Evolutionary conservation across 139 green algal species (phyloP).

Genomic region (Chlamydomonas sp.): DNA sequence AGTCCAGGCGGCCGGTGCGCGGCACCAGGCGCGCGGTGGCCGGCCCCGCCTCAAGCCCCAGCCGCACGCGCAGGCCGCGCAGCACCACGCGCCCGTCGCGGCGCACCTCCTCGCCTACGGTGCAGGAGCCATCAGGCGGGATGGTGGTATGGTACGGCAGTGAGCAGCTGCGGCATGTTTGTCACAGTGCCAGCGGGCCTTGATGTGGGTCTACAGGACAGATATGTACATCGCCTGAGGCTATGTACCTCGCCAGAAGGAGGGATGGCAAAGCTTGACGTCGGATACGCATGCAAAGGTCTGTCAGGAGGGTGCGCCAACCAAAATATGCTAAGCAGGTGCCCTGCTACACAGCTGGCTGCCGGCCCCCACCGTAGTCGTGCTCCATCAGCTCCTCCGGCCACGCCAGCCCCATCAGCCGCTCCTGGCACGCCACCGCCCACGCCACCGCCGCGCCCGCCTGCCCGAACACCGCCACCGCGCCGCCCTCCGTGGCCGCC

Average conservation of each 20-base stretch:
- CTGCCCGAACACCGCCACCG: neutral
- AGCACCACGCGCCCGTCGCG: neutral
- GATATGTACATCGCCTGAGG: no score
- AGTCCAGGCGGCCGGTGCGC: slow-evolving; percentile 2
- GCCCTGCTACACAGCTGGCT: no score
- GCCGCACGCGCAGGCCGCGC: neutral
- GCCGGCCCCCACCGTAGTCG: neutral
- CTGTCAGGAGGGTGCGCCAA: no score
- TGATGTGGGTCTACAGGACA: no score
- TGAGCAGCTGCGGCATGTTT: no score
- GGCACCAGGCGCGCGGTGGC: neutral
- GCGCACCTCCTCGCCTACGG: neutral
- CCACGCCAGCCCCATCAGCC: neutral
- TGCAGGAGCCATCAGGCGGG: no score
- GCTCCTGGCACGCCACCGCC: neutral
- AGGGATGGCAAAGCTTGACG: neutral
- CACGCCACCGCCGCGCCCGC: neutral
- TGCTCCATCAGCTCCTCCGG: neutral
- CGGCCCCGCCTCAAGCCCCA: neutral
- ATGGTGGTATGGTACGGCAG: no score
- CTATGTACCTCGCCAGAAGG: neutral
- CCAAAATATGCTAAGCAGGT: no score
- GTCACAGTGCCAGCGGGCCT: no score
- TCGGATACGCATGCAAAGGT: no score
- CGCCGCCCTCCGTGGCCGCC: neutral